A percentile compares a stretch with the other conserved stretches of the same genome.
Evolutionary conservation across 768 basidiomycete species (phyloP).

Genomic region (Lanmaoa rubissima): DNA sequence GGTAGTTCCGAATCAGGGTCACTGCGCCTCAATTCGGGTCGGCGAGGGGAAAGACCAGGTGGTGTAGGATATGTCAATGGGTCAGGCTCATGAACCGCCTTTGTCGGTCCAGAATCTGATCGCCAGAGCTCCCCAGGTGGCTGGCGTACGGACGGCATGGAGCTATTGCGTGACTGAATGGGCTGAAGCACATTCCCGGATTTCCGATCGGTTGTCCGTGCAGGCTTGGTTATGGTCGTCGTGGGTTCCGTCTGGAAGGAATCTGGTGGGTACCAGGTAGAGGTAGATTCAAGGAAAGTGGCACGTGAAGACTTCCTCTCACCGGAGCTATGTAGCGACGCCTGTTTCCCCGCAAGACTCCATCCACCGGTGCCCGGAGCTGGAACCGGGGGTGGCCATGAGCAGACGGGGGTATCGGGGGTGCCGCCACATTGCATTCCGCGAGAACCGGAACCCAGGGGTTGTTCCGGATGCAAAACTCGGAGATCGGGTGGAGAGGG

Average conservation of each 20-base stretch:
- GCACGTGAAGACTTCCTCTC: constrained; percentile 11
- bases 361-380: not conserved
- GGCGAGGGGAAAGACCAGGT: constrained; percentile 20
- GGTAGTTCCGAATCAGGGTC: constrained; percentile 3
- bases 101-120: constrained; percentile 12
- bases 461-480: constrained; percentile 4
- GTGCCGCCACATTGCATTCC: constrained; percentile 8
- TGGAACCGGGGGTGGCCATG: constrained; percentile 25
- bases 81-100: not conserved
- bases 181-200: constrained; percentile 20
- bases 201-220: constrained; percentile 15
- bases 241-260: not conserved
- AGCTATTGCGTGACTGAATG: constrained; percentile 11
- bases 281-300: constrained; percentile 3
- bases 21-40: constrained; percentile 8
- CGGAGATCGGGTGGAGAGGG: constrained; percentile 17
- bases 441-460: constrained; percentile 10
- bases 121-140: constrained; percentile 23
- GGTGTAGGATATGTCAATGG: constrained; percentile 13
- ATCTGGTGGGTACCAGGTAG: constrained; percentile 9
- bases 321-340: constrained; percentile 11
- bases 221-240: constrained; percentile 2
- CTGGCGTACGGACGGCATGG: constrained; percentile 15
- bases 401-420: constrained; percentile 9
- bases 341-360: constrained; percentile 2